Conservation (phyloP, 441 rosid genomes). For the Arabidopsis hybrid region DNA sequence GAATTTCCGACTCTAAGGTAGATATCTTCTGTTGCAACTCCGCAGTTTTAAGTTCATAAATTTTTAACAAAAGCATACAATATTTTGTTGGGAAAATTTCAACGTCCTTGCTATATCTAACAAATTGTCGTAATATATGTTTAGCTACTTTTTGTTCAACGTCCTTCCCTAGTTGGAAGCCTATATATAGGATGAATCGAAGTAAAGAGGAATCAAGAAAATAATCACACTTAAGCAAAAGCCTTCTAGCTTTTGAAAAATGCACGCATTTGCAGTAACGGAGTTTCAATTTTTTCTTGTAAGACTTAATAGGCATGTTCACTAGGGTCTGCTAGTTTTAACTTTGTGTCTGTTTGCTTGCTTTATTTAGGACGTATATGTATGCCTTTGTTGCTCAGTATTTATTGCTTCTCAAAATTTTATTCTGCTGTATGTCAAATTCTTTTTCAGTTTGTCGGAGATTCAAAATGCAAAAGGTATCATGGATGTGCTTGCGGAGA, state of each 20-base stretch:
- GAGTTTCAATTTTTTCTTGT: conserved; percentile 3
- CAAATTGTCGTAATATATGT: not conserved
- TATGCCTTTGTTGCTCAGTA: conserved; percentile 28
- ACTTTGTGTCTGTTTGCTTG: conserved; percentile 7
- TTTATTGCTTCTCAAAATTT: conserved; percentile 33
- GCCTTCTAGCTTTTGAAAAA: conserved; percentile 1
- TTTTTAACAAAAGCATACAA: conserved; percentile 13
- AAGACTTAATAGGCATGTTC: conserved; percentile 5
- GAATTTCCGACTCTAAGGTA: conserved; percentile 94
- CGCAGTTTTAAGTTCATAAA: conserved; percentile 17
- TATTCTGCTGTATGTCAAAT: conserved; percentile 36
- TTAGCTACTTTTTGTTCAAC: conserved; percentile 22
- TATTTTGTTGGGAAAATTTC: conserved; percentile 11
- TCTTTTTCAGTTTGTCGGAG: conserved; percentile 82
- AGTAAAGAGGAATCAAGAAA: conserved; percentile 20
- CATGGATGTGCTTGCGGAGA: conserved; percentile 97
- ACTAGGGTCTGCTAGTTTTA: conserved; percentile 13
- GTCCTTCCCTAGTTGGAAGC: not conserved
- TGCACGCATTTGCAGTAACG: not conserved
- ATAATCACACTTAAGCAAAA: conserved; percentile 2
- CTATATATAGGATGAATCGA: conserved; percentile 16
- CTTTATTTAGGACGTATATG: conserved; percentile 6
- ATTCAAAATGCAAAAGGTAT: conserved; percentile 98
- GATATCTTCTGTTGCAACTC: conserved; percentile 25
- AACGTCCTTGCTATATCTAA: conserved; percentile 12